Evolutionary conservation across 2,329 filamentous ascomycete genomes (phyloP), one percentile per base, ranked within the genome.

Genomic region (Xylaria sp.): DNA sequence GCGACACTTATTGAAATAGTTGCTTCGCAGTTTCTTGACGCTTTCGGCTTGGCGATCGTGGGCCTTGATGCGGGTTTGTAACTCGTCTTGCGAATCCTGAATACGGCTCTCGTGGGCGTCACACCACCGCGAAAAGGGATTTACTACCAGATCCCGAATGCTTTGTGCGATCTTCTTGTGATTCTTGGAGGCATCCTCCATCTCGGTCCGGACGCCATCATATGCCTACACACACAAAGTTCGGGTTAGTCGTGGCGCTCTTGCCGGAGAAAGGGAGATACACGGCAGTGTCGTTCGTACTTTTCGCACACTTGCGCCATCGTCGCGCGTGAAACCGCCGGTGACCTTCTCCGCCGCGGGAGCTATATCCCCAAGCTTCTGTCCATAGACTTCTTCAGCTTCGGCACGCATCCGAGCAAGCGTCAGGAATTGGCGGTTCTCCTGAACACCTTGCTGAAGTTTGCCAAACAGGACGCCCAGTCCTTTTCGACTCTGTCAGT

Each of bases 1-100:
- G 45, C 95, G 88, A 72, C 94, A 99, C 76, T 97, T 99, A 80
- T 97, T 99, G 82, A 97, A 97, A 76, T 99, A 99, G 65, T 91
- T 90, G 73, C 90, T 96, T 61, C 94, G 87, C 65, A 97, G 84
- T 76, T 97, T 97, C 80, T 92, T 91, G 57, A 96, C 91, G 18
- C 83, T 74, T 59, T 99, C 94, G 54, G 89, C 88, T 73, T 99
- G 95, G 63, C 90, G 90, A 70, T 96, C 91, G 72, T 97, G 92
- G 57, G 90, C 84, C 78, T 96, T 97, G 74, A 97, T 92, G 54
- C 91, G 89, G 44, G 81, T 76, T 73, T 97, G 93, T 19, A 99
- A 83, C 66, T 97, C 92, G 65, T 97, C 94, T 71, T 99, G 93
- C 19, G 92, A 97, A 67, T 92, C 91, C 71, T 96, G 90, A 54